These are phyloP conservation scores for Fraxinus albicans DNA, from an alignment of 305 asterid genomes.

Conservation along the genomic window DNA sequence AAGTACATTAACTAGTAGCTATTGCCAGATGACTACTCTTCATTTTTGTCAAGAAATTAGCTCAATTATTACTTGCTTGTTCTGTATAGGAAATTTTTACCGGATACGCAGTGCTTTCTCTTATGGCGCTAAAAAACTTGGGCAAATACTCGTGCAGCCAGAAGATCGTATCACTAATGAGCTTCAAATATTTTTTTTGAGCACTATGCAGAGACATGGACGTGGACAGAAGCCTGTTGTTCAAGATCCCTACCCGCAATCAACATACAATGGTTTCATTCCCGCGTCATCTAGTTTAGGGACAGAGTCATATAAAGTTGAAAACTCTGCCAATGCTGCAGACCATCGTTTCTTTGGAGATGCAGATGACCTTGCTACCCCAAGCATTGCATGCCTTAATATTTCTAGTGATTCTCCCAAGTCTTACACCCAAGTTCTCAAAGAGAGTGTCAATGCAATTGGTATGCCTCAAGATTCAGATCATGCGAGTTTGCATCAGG, in stretches of 20 bases:
- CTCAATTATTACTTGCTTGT: background rate
- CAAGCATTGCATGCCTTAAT: conserved; percentile 33
- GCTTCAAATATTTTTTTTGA: conserved; percentile 61
- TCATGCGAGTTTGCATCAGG: conserved; percentile 24
- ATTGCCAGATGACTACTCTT: background rate
- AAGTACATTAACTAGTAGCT: background rate
- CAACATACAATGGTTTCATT: conserved; percentile 21
- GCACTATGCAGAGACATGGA: conserved; percentile 70
- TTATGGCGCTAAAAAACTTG: conserved; percentile 76
- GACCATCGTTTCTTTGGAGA: conserved; percentile 34
- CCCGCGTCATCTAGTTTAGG: conserved; percentile 26
- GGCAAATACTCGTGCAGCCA: conserved; percentile 49
- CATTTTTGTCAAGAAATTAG: background rate
- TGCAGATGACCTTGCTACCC: conserved; percentile 43
- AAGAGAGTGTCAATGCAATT: background rate
- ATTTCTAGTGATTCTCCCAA: conserved; percentile 29
- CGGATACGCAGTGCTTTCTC: conserved; percentile 86
- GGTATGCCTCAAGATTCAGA: conserved; percentile 20
- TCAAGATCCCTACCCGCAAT: conserved; percentile 33
- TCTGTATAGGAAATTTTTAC: conserved; percentile 63
- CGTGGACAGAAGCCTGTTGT: conserved; percentile 54
- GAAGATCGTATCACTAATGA: conserved; percentile 46
- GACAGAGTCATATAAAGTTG: conserved; percentile 24
- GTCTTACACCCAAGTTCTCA: conserved; percentile 12
- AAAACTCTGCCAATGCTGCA: conserved; percentile 18